Evolutionary conservation across 1,139 yeast species (phyloP).

Genomic region (Pichia sp.): DNA sequence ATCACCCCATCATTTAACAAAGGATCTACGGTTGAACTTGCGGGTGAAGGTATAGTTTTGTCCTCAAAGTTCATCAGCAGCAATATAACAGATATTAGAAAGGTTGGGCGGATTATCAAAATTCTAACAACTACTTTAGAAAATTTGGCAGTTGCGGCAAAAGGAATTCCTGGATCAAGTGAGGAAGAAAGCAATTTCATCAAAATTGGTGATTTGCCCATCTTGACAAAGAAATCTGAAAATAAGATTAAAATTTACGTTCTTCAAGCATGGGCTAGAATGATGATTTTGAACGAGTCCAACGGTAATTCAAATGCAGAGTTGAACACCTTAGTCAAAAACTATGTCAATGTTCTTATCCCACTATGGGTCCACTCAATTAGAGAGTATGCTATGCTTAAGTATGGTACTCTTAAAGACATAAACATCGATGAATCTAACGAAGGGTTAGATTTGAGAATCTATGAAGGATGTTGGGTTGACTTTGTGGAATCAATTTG

Average conservation of each 20-base stretch:
- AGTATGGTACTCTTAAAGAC: constrained; percentile 44
- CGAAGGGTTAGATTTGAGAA: constrained; percentile 47
- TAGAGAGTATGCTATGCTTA: constrained; percentile 66
- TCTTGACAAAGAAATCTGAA: constrained; percentile 46
- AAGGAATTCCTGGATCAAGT: constrained; percentile 3
- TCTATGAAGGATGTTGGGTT: constrained; percentile 70
- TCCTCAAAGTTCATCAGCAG: constrained; percentile 72
- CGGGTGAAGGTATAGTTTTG: constrained; percentile 73
- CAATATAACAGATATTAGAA: constrained; percentile 43
- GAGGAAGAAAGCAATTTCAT: constrained; percentile 23
- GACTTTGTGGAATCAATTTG: constrained; percentile 77
- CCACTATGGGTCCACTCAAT: constrained; percentile 78
- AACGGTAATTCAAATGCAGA: constrained; percentile 30
- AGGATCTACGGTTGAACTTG: constrained; percentile 69
- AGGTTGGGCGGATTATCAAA: constrained; percentile 58
- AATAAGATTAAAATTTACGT: constrained; percentile 65
- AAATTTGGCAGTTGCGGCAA: constrained; percentile 41
- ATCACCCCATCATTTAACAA: constrained; percentile 81
- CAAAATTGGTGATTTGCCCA: constrained; percentile 38
- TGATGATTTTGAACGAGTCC: constrained; percentile 41
- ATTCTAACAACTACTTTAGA: constrained; percentile 66
- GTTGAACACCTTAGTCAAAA: constrained; percentile 44
- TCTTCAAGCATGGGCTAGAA: constrained; percentile 84
- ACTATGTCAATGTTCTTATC: constrained; percentile 55
- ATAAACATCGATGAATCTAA: constrained; percentile 13